phyloP scores from a whole-genome alignment of 2,329 filamentous ascomycete species.

The Pseudogymnoascus sp. region DNA sequence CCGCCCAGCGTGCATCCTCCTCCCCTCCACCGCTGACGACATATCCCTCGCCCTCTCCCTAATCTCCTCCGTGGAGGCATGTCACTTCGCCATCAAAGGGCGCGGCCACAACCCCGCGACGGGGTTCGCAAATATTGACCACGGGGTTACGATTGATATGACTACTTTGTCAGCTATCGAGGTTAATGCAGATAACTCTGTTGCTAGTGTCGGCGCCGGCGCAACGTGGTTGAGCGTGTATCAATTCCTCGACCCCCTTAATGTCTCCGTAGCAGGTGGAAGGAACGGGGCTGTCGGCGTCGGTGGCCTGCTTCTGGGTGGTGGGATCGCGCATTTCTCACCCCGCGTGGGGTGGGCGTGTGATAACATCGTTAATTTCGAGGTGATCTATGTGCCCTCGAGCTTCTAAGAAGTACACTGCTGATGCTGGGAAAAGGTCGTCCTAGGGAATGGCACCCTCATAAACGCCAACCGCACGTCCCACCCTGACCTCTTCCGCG shows the following conservation, averaged over 20 bases:
- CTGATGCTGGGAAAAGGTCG: conserved; percentile 8
- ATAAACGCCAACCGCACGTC: conserved; percentile 3
- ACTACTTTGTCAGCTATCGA: not conserved
- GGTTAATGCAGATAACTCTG: not conserved
- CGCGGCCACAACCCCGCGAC: not conserved
- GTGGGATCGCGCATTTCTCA: conserved; percentile 9
- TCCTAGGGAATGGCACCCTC: conserved; percentile 11
- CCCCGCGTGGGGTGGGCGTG: not conserved
- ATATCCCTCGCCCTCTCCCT: not conserved
- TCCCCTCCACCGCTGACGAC: not conserved
- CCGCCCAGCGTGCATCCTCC: conserved; percentile 1
- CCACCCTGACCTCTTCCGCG: conserved; percentile 23
- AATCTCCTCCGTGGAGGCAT: not conserved
- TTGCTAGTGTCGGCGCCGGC: not conserved
- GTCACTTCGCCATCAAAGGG: conserved; percentile 9
- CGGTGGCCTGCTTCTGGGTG: not conserved
- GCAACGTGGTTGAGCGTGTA: conserved; percentile 8
- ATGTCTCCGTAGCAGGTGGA: conserved; percentile 5
- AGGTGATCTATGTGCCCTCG: not conserved
- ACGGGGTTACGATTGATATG: conserved; percentile 10
- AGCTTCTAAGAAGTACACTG: too few species aligned
- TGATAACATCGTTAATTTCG: conserved; percentile 2
- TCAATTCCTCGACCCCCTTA: not conserved
- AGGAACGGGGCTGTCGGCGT: not conserved
- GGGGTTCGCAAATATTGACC: not conserved